A percentile compares a stretch with the other conserved stretches of the same genome.
phyloP scores from a whole-genome alignment of 495 filamentous ascomycete species.

The Tuber melanosporum region DNA sequence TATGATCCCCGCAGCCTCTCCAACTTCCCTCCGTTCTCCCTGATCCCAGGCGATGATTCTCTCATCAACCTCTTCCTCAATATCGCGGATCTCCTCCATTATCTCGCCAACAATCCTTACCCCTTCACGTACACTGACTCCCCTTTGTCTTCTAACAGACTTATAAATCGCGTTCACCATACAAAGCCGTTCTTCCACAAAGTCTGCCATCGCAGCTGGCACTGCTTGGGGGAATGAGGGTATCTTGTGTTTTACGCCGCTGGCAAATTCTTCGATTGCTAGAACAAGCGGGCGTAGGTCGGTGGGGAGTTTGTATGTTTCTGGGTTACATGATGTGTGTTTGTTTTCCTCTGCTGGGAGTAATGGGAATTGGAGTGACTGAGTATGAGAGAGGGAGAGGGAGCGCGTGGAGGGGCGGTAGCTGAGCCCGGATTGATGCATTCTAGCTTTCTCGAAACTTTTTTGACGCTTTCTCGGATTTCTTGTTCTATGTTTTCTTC shows the following conservation, averaged over 20 bases:
- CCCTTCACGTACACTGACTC: background rate
- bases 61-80: background rate
- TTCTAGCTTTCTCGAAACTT: background rate
- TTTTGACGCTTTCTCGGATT: background rate
- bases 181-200: background rate
- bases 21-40: background rate
- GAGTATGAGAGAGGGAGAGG: background rate
- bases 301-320: background rate
- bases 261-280: background rate
- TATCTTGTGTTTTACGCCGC: background rate
- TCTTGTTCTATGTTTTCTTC: background rate
- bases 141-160: background rate
- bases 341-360: background rate
- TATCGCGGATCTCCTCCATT: background rate
- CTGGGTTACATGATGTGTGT: background rate
- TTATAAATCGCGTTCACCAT: background rate
- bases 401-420: background rate
- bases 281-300: background rate
- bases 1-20: background rate
- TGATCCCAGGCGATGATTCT: background rate
- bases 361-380: background rate
- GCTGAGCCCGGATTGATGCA: background rate
- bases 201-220: background rate
- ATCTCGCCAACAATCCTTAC: background rate
- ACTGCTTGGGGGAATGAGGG: background rate